Conservation (phyloP, 2,329 filamentous ascomycete genomes). For the Salinomyces thailandicus region DNA sequence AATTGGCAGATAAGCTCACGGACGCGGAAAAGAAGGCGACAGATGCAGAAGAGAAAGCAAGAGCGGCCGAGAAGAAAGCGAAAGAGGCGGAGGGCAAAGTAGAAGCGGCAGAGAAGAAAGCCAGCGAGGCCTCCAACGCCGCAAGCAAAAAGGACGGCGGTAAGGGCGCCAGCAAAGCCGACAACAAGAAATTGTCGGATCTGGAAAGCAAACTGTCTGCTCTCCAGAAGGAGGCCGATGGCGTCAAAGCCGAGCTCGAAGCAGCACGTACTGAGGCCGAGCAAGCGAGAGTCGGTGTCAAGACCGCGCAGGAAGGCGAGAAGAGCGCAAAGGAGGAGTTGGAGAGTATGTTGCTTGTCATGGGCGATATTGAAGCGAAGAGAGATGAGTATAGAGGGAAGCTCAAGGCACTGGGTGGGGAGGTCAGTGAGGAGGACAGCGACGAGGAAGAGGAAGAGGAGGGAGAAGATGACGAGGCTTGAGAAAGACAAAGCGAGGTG, state of each 20-base stretch:
- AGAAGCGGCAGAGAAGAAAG: background rate
- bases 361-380: constrained; percentile 39
- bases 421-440: constrained; percentile 23
- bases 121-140: background rate
- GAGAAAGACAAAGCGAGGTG: no score
- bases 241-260: constrained; percentile 4
- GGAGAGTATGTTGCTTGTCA: constrained; percentile 39
- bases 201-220: background rate
- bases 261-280: constrained; percentile 2
- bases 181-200: constrained; percentile 3
- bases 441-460: constrained; percentile 12
- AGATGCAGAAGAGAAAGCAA: constrained; percentile 1
- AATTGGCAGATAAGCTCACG: constrained; percentile 2
- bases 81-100: constrained; percentile 9
- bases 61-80: constrained; percentile 8
- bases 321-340: constrained; percentile 37
- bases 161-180: background rate
- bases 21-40: constrained; percentile 1
- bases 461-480: background rate
- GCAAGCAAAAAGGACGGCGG: constrained; percentile 6
- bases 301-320: constrained; percentile 20
- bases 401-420: constrained; percentile 20
- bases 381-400: constrained; percentile 17
- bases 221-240: background rate
- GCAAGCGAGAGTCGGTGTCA: background rate